Conservation (phyloP, 1,284 basidiomycete species). For the Takashimella tepidaria region DNA sequence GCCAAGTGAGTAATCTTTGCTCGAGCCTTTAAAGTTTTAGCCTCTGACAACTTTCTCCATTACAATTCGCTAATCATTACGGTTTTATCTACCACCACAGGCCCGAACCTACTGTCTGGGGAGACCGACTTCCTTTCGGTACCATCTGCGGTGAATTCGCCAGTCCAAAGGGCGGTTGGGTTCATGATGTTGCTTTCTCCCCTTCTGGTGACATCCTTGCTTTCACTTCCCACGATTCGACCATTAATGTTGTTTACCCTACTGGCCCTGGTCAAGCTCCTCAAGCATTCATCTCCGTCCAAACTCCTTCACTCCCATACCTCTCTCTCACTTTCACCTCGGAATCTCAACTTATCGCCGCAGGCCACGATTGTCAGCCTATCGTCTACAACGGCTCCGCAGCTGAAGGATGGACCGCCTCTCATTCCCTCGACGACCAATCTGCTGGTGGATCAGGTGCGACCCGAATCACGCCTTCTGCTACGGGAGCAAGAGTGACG, state of each 20-base stretch:
- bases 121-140: slow-evolving; percentile 94
- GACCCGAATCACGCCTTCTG: slow-evolving; percentile 32
- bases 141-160: slow-evolving; percentile 92
- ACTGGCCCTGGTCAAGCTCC: slow-evolving; percentile 53
- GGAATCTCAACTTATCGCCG: slow-evolving; percentile 77
- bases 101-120: slow-evolving; percentile 88
- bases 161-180: slow-evolving; percentile 90
- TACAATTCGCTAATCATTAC: background rate
- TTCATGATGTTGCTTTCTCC: slow-evolving; percentile 91
- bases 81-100: too few species aligned
- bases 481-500: slow-evolving; percentile 45
- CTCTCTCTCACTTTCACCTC: slow-evolving; percentile 78
- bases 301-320: slow-evolving; percentile 69
- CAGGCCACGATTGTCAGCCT: slow-evolving; percentile 97
- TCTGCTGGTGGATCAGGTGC: slow-evolving; percentile 48
- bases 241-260: slow-evolving; percentile 84
- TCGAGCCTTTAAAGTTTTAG: background rate
- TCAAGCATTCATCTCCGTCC: slow-evolving; percentile 61
- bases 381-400: slow-evolving; percentile 71
- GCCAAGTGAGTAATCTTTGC: slow-evolving; percentile 57
- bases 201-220: slow-evolving; percentile 88
- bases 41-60: background rate
- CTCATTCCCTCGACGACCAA: slow-evolving; percentile 76
- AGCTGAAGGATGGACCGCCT: slow-evolving; percentile 66
- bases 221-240: slow-evolving; percentile 92